Conservation (phyloP, 176 grass and related monocot species). For the Puya raimondii region DNA sequence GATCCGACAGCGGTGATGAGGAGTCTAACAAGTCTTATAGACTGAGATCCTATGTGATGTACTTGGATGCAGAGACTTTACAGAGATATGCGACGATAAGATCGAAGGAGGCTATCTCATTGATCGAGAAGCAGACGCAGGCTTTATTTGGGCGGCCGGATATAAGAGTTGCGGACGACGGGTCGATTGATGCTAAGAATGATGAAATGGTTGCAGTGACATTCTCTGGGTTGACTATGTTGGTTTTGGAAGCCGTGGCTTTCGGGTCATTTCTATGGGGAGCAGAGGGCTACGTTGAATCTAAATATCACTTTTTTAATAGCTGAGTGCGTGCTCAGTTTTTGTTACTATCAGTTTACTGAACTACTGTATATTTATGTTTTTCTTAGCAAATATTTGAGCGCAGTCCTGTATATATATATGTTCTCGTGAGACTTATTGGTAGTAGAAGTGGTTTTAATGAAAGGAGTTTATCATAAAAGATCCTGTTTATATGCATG, state of each 20-base stretch:
- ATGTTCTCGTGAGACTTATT: too few species aligned
- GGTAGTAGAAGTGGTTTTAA: too few species aligned
- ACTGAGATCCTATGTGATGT: conserved; percentile 73
- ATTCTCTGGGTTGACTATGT: conserved; percentile 62
- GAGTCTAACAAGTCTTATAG: conserved; percentile 43
- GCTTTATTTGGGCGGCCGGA: conserved; percentile 87
- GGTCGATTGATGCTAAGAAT: conserved; percentile 53
- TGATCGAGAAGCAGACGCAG: conserved; percentile 97
- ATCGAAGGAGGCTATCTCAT: conserved; percentile 66
- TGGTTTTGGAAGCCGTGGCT: conserved; percentile 73
- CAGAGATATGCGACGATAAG: conserved; percentile 86
- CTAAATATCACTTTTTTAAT: conserved; percentile 82
- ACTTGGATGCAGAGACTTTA: conserved; percentile 64
- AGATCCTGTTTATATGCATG: too few species aligned
- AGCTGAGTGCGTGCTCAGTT: conserved; percentile 31
- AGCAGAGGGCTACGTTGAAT: conserved; percentile 87
- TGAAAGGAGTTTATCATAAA: too few species aligned
- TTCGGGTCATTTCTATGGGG: conserved; percentile 94
- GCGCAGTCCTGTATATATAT: too few species aligned
- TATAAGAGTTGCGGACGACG: conserved; percentile 68
- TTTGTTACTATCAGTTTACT: conserved; percentile 10
- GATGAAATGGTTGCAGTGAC: conserved; percentile 70
- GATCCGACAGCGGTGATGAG: conserved; percentile 38
- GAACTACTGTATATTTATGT: conserved; percentile 16
- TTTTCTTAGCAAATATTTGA: too few species aligned